Evolutionary conservation across 108 stramenopile species (phyloP).

Genomic region (Nannochloropsis granulata): DNA sequence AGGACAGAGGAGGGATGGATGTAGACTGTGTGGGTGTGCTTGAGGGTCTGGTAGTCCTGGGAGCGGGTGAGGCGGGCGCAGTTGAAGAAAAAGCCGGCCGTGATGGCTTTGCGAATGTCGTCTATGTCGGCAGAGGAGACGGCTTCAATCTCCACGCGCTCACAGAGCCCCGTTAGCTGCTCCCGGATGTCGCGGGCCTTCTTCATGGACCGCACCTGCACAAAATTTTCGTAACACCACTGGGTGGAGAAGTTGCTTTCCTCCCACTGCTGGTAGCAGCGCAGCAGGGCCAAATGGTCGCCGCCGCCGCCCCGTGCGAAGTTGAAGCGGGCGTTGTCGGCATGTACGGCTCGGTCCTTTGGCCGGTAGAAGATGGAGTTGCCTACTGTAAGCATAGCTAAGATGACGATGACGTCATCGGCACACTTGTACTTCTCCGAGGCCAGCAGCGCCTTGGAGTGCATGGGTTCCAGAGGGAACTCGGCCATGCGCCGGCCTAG

Average conservation of each 20-base stretch:
- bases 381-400: slow-evolving; percentile 86
- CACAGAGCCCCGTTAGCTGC: slow-evolving; percentile 91
- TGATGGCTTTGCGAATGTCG: slow-evolving; percentile 64
- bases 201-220: slow-evolving; percentile 79
- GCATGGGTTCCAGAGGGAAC: slow-evolving; percentile 96
- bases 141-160: slow-evolving; percentile 87
- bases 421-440: slow-evolving; percentile 84
- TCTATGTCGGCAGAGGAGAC: slow-evolving; percentile 56
- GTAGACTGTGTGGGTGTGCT: slow-evolving; percentile 79
- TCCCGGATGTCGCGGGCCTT: slow-evolving; percentile 92
- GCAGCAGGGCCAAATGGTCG: slow-evolving; percentile 73
- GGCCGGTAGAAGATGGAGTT: slow-evolving; percentile 88
- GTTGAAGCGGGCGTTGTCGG: slow-evolving; percentile 86
- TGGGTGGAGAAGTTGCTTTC: slow-evolving; percentile 73
- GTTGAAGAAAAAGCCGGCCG: slow-evolving; percentile 96
- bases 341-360: slow-evolving; percentile 92
- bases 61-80: slow-evolving; percentile 65
- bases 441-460: slow-evolving; percentile 81
- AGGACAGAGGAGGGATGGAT: slow-evolving; percentile 86
- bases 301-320: slow-evolving; percentile 95
- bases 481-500: slow-evolving; percentile 96
- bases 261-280: slow-evolving; percentile 86
- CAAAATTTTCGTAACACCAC: slow-evolving; percentile 98
- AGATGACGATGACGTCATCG: slow-evolving; percentile 74
- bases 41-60: slow-evolving; percentile 90